Evolutionary conservation across 768 basidiomycete species (phyloP), one percentile per base, ranked within the genome.

Genomic region (Neoboletus magnificus): DNA sequence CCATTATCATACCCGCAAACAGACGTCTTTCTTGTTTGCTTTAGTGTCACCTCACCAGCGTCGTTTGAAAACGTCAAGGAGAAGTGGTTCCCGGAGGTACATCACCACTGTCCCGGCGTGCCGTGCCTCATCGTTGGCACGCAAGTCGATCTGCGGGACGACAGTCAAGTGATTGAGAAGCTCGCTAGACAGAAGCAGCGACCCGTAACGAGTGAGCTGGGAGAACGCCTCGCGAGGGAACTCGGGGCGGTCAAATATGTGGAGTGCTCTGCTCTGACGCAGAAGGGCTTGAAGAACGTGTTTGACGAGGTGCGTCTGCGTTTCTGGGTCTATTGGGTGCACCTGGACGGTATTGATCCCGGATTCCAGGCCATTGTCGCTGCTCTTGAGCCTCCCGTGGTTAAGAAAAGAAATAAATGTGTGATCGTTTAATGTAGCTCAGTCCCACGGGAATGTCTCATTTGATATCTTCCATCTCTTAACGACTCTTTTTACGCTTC

Each of bases 21-120:
- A 57, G 97, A 99, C 68, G 97, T 98, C 55, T 98, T 99, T 83
- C 82, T 99, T 55, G 96, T 99, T 63, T 99, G 97, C 77, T 99
- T 98, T 82, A 95, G 92, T 69, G 97, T 99, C 65, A 98, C 96
- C 40, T 94, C 91, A 11, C 97, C 96, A 4, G 96, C 97, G 29
- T 96, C 93, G 46, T 99, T 98, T 70, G 97, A 99, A 76, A 98
- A 99, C 88, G 96, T 99, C 68, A 98, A 97, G 83, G 97, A 99
- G 77, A 99, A 99, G 74, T 99, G 97, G 97, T 97, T 98, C 83
- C 97, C 97, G 6, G 97, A 99, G 78, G 96, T 99, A 51, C 95
- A 95, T 72, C 97, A 98, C 72, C 97, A 99, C 70, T 99, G 97
- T 81, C 97, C 97, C 16, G 96, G 97, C 48, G 96, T 98, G 55